phyloP scores from a whole-genome alignment of 2,329 filamentous ascomycete genomes.

The Diaporthe citriasiana region DNA sequence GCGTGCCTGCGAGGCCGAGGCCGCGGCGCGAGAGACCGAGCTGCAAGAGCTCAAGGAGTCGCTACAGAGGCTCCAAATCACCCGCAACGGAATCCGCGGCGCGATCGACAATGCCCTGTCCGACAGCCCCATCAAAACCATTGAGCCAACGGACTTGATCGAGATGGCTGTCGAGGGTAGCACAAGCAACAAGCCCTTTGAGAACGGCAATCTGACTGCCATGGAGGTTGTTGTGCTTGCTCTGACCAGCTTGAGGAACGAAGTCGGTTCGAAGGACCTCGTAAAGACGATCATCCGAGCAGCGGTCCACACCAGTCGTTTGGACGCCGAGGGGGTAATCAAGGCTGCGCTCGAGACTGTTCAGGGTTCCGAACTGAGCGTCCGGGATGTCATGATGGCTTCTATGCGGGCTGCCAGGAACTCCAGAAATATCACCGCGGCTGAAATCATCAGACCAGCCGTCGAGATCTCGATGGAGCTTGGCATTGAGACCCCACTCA shows the following conservation, averaged over 20 bases:
- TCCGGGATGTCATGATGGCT: neutral
- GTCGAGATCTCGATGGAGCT: neutral
- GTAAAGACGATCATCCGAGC: neutral
- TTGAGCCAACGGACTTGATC: neutral
- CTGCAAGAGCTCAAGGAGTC: neutral
- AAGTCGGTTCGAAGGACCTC: neutral
- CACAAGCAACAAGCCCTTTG: neutral
- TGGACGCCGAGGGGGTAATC: neutral
- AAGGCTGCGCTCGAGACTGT: neutral
- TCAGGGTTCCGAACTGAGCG: neutral
- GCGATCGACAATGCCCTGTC: neutral
- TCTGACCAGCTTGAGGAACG: neutral
- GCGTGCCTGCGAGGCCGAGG: neutral
- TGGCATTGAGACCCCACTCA: neutral
- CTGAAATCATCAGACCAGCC: neutral
- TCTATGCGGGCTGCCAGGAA: neutral
- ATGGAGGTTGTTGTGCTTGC: neutral
- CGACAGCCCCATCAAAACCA: too few species aligned
- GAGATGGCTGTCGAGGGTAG: neutral
- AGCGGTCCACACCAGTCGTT: neutral
- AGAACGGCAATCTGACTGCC: neutral
- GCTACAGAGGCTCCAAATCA: neutral
- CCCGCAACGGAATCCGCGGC: neutral
- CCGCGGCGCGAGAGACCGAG: neutral
- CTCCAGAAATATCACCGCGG: neutral